These are phyloP conservation scores for Crucihimalaya himalaica DNA, from an alignment of 345 rosid genomes.

Conservation along the genomic window DNA sequence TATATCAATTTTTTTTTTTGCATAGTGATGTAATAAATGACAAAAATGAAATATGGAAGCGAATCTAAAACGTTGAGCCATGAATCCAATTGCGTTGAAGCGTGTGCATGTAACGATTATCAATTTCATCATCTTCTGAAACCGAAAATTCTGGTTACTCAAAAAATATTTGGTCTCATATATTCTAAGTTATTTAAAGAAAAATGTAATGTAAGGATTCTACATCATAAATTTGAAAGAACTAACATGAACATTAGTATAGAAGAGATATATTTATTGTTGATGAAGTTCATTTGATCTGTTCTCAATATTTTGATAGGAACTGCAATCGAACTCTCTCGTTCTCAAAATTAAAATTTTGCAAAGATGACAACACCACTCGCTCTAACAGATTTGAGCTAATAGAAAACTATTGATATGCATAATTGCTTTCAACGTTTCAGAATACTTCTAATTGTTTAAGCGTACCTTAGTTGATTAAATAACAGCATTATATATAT, in stretches of 20 bases:
- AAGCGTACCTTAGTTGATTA: not conserved
- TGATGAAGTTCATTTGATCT: no score
- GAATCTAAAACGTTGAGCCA: not conserved
- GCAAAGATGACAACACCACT: not conserved
- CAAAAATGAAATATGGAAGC: not conserved
- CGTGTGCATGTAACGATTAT: not conserved
- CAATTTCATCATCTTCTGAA: not conserved
- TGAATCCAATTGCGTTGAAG: not conserved
- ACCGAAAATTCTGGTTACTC: not conserved
- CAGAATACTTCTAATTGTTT: not conserved
- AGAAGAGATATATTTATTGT: no score
- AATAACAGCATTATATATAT: not conserved
- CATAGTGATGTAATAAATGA: not conserved
- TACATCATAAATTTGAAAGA: no score
- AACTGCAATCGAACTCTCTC: not conserved
- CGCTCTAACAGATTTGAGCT: not conserved
- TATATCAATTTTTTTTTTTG: no score
- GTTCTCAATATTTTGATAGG: not conserved
- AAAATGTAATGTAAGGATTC: no score
- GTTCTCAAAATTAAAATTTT: not conserved
- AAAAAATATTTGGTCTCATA: not conserved
- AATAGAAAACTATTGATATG: not conserved
- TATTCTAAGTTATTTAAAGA: not conserved
- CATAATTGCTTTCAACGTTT: constrained; percentile 10
- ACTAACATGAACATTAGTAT: no score